Conservation (phyloP, 495 filamentous ascomycete genomes). For the Lentithecium fluviatile region DNA sequence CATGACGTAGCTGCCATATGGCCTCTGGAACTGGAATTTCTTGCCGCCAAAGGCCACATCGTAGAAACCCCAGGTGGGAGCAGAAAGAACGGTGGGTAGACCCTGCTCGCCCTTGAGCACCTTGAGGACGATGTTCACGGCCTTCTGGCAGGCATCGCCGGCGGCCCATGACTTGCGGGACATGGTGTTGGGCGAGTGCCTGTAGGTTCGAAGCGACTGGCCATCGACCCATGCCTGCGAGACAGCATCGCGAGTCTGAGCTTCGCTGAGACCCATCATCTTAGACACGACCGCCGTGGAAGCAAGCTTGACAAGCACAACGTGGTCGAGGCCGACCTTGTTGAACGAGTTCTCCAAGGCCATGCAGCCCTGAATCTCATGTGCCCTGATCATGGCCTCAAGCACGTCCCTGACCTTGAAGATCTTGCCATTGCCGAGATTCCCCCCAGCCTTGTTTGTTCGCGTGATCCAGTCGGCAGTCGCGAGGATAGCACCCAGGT, state of each 20-base stretch:
- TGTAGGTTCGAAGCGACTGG: conserved; percentile 92
- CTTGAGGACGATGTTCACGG: conserved; percentile 91
- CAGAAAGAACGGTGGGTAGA: conserved; percentile 86
- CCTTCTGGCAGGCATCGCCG: conserved; percentile 94
- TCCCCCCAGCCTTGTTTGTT: conserved; percentile 88
- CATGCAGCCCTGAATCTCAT: conserved; percentile 97
- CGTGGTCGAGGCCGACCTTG: conserved; percentile 96
- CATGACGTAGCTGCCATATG: conserved; percentile 98
- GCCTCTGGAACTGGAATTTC: conserved; percentile 85
- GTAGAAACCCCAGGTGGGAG: conserved; percentile 97
- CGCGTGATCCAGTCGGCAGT: conserved; percentile 97
- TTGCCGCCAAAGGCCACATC: conserved; percentile 95
- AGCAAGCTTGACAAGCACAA: conserved; percentile 96
- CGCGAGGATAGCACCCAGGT: conserved; percentile 91
- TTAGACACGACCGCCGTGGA: conserved; percentile 90
- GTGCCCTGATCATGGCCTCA: conserved; percentile 98
- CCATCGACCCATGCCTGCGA: conserved; percentile 98
- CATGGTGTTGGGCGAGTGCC: conserved; percentile 98
- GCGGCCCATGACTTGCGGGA: conserved; percentile 98
- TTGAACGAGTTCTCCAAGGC: conserved; percentile 98
- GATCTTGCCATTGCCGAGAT: conserved; percentile 76
- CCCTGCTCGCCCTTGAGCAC: conserved; percentile 89
- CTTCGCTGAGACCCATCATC: conserved; percentile 84
- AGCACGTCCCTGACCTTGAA: conserved; percentile 85
- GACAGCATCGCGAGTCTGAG: conserved; percentile 90